Percentiles rank a stretch among this genome's conserved stretches.
Conservation (phyloP, 306 rosid species). For the Pachyrhizus erosus region DNA sequence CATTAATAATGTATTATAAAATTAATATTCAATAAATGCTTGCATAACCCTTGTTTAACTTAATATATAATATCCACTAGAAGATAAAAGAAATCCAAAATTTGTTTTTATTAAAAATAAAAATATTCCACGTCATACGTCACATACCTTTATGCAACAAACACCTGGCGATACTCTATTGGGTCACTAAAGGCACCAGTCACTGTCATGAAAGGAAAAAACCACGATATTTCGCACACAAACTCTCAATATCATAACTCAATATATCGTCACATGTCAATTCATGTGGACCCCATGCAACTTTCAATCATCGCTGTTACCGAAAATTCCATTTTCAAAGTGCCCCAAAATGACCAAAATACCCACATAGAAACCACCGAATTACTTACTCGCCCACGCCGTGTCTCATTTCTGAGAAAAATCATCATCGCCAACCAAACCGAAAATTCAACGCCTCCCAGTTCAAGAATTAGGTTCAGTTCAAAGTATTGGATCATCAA, state of each 20-base stretch:
- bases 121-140: slow-evolving; percentile 2
- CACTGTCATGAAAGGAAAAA: slow-evolving; percentile 4
- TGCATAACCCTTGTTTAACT: neutral
- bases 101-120: neutral
- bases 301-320: slow-evolving; percentile 47
- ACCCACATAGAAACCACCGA: neutral
- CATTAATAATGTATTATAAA: too few relatives aligned
- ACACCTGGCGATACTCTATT: slow-evolving; percentile 43
- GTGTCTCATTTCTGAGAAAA: neutral
- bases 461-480: neutral
- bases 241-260: slow-evolving; percentile 1
- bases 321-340: slow-evolving; percentile 47
- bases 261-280: slow-evolving; percentile 35
- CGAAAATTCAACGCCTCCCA: neutral
- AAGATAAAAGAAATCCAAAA: neutral
- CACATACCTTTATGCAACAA: slow-evolving; percentile 25
- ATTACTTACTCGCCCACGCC: slow-evolving; percentile 23
- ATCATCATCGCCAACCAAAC: neutral
- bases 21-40: neutral
- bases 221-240: slow-evolving; percentile 21
- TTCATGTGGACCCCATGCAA: slow-evolving; percentile 41
- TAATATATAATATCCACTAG: neutral
- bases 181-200: slow-evolving; percentile 4
- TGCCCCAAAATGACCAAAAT: slow-evolving; percentile 5
- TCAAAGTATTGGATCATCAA: neutral